Conservation (phyloP, 768 basidiomycete genomes). For the Tricholoma hemisulphureum region DNA sequence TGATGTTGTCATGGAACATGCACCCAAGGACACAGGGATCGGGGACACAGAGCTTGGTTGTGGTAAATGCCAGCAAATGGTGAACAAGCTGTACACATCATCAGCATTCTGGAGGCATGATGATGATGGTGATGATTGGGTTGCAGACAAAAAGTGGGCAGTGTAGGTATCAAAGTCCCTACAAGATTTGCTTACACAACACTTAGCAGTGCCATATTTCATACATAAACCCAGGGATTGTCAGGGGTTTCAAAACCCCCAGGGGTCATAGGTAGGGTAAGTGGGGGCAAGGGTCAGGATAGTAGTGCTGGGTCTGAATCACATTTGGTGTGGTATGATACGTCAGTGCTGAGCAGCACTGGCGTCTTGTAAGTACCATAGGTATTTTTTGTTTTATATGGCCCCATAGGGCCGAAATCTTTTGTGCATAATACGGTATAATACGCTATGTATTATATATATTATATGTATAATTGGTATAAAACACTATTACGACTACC, state of each 20-base stretch:
- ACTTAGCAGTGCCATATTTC: too few relatives aligned
- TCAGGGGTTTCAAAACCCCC: too few relatives aligned
- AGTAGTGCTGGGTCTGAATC: background rate
- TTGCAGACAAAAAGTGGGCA: background rate
- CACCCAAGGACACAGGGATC: background rate
- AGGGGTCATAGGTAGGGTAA: too few relatives aligned
- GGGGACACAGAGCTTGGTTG: background rate
- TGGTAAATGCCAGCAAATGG: background rate
- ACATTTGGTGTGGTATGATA: background rate
- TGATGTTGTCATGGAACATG: background rate
- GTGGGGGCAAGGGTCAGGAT: too few relatives aligned
- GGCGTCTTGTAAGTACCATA: background rate
- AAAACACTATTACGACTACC: background rate
- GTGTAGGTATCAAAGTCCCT: background rate
- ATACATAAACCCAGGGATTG: too few relatives aligned
- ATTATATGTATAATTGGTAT: background rate
- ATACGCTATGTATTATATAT: background rate
- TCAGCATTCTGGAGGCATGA: background rate
- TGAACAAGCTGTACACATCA: conserved; percentile 1
- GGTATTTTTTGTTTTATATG: background rate
- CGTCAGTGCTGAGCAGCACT: background rate
- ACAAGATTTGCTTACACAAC: background rate
- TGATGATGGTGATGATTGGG: background rate
- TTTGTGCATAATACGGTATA: background rate
- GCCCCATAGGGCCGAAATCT: background rate